A percentile compares a stretch with the other conserved stretches of the same genome.
Evolutionary conservation across 2,329 filamentous ascomycete genomes (phyloP).

Genomic region (Venturia oleaginea): DNA sequence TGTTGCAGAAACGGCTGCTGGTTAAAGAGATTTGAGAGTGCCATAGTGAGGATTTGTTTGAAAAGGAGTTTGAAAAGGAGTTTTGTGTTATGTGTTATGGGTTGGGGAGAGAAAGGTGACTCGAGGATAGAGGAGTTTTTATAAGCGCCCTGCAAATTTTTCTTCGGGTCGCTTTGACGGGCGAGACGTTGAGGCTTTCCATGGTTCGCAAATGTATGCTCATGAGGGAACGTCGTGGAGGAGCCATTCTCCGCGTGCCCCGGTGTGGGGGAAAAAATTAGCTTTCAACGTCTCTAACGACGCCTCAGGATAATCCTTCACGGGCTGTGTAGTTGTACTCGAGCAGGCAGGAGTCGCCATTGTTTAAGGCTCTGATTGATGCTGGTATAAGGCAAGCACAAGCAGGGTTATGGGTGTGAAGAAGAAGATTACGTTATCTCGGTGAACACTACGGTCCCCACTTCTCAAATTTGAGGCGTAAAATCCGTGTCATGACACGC

Average conservation of each 20-base stretch:
- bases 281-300: neutral
- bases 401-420: neutral
- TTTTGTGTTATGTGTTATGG: neutral
- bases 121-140: neutral
- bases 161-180: neutral
- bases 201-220: no score
- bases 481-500: no score
- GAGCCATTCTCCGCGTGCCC: neutral
- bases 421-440: no score
- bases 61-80: neutral
- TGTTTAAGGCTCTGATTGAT: neutral
- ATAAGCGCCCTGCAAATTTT: neutral
- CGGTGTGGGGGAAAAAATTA: neutral
- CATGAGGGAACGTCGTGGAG: no score
- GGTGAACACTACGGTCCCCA: no score
- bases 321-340: neutral
- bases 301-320: neutral
- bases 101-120: neutral
- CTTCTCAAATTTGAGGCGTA: no score
- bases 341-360: neutral
- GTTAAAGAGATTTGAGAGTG: neutral
- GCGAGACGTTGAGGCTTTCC: no score
- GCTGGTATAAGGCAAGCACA: neutral
- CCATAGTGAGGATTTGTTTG: neutral
- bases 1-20: neutral